Conservation (phyloP, 2,329 filamentous ascomycete species). For the Domatiomyces globalis region DNA sequence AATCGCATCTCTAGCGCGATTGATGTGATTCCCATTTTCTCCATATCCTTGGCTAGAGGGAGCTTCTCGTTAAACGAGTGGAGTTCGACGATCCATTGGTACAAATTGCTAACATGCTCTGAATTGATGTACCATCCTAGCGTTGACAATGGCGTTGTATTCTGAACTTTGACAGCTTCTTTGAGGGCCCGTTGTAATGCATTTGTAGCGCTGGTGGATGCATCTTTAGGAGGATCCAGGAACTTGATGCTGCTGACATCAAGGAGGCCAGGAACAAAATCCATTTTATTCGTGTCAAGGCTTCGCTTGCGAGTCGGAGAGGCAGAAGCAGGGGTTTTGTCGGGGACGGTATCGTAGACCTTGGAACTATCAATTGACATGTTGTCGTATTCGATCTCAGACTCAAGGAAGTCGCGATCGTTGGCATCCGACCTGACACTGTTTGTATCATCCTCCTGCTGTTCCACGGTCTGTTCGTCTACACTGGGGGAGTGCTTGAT, state of each 20-base stretch:
- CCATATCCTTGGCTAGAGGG: constrained; percentile 64
- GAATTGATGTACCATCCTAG: constrained; percentile 74
- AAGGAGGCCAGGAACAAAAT: constrained; percentile 55
- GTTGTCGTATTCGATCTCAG: constrained; percentile 1
- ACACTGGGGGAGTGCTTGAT: constrained; percentile 3
- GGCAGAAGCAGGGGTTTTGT: neutral
- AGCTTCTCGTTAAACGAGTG: constrained; percentile 62
- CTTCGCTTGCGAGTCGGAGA: constrained; percentile 3
- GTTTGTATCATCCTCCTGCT: constrained; percentile 9
- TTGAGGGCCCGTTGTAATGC: constrained; percentile 51
- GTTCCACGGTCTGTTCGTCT: constrained; percentile 8
- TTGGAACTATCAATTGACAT: neutral
- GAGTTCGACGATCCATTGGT: constrained; percentile 83
- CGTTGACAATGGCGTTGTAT: constrained; percentile 44
- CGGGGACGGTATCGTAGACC: neutral
- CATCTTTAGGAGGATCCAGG: constrained; percentile 52
- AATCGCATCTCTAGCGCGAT: constrained; percentile 75
- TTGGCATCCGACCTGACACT: constrained; percentile 33
- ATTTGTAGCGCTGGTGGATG: constrained; percentile 46
- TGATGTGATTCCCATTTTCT: constrained; percentile 44
- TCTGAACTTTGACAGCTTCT: constrained; percentile 50
- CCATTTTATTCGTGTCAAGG: constrained; percentile 26
- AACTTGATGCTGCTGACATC: constrained; percentile 48
- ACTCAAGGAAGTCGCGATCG: constrained; percentile 30
- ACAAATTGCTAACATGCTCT: constrained; percentile 54